These are phyloP conservation scores for Pyrenochaeta sp. DNA, from an alignment of 2,329 filamentous ascomycete genomes.

Conservation along the genomic window DNA sequence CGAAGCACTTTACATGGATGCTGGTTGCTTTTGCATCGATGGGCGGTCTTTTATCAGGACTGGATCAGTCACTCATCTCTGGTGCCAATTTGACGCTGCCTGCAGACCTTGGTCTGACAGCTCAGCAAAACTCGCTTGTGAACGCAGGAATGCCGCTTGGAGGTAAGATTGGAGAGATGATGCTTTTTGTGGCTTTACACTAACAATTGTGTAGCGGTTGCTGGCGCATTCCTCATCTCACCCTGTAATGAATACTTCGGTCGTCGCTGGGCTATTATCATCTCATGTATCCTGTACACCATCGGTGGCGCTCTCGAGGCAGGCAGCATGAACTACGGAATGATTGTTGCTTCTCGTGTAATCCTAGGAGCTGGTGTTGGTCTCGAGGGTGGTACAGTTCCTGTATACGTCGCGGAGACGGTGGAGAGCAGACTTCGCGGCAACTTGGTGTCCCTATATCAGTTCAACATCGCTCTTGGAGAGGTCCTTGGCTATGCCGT, in stretches of 20 bases:
- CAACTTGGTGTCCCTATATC: slow-evolving; percentile 77
- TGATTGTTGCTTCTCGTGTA: slow-evolving; percentile 74
- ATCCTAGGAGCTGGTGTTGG: slow-evolving; percentile 76
- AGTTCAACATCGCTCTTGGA: slow-evolving; percentile 78
- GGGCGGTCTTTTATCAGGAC: slow-evolving; percentile 75
- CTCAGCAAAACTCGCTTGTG: slow-evolving; percentile 69
- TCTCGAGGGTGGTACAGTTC: slow-evolving; percentile 77
- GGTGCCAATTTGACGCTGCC: slow-evolving; percentile 75
- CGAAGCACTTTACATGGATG: slow-evolving; percentile 72
- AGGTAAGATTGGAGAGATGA: slow-evolving; percentile 19
- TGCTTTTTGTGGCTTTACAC: background rate
- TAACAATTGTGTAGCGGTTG: slow-evolving; percentile 61
- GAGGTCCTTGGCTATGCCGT: slow-evolving; percentile 78
- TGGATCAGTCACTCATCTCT: slow-evolving; percentile 77
- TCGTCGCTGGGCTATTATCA: slow-evolving; percentile 72
- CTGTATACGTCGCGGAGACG: slow-evolving; percentile 77
- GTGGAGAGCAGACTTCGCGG: slow-evolving; percentile 73
- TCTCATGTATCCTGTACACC: slow-evolving; percentile 74
- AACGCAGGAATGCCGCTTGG: slow-evolving; percentile 77
- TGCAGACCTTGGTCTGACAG: slow-evolving; percentile 61
- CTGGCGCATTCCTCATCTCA: slow-evolving; percentile 72
- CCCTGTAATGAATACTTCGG: slow-evolving; percentile 74
- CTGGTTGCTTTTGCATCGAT: slow-evolving; percentile 77
- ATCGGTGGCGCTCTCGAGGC: slow-evolving; percentile 74
- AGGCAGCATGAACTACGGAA: slow-evolving; percentile 72